Evolutionary conservation across 116 monocot genomes (phyloP).

Genomic region (Cymodocea nodosa): DNA sequence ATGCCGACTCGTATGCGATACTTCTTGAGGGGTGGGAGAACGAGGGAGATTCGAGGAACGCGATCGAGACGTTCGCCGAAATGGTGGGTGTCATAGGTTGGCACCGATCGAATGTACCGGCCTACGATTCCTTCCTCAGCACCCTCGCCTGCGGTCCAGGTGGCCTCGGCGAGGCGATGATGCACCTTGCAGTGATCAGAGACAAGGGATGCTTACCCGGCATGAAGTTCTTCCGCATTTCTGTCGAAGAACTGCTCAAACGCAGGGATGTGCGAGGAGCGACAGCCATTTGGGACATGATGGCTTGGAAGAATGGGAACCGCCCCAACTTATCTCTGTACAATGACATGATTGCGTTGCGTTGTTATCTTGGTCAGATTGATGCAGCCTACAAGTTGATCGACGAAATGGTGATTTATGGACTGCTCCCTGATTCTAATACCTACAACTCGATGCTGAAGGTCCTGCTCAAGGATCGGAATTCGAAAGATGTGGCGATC

Average conservation of each 20-base stretch:
- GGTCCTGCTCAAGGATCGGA: constrained; percentile 24
- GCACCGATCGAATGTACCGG: constrained; percentile 31
- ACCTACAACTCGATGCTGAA: constrained; percentile 46
- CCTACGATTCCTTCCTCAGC: constrained; percentile 54
- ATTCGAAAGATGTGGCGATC: constrained; percentile 17
- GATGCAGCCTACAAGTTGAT: constrained; percentile 21
- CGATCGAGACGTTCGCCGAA: constrained; percentile 33
- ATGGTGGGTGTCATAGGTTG: constrained; percentile 43
- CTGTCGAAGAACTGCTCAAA: constrained; percentile 19
- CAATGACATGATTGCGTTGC: constrained; percentile 32
- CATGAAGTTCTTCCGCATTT: constrained; percentile 35
- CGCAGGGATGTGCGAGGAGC: constrained; percentile 18
- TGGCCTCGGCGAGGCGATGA: constrained; percentile 23
- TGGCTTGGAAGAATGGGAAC: constrained; percentile 23
- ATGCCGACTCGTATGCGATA: constrained; percentile 54
- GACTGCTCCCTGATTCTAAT: constrained; percentile 32
- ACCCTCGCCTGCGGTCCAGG: constrained; percentile 6
- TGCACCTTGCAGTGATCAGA: constrained; percentile 19
- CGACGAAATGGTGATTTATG: constrained; percentile 55
- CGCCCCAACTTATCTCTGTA: constrained; percentile 32
- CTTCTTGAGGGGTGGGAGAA: constrained; percentile 64
- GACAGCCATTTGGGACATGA: constrained; percentile 23
- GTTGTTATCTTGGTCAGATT: constrained; percentile 13
- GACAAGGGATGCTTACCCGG: constrained; percentile 39
- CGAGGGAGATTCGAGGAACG: constrained; percentile 17